Base-by-base conservation (phyloP, 768 basidiomycete genomes). In the Galerina sulciceps region DNA sequence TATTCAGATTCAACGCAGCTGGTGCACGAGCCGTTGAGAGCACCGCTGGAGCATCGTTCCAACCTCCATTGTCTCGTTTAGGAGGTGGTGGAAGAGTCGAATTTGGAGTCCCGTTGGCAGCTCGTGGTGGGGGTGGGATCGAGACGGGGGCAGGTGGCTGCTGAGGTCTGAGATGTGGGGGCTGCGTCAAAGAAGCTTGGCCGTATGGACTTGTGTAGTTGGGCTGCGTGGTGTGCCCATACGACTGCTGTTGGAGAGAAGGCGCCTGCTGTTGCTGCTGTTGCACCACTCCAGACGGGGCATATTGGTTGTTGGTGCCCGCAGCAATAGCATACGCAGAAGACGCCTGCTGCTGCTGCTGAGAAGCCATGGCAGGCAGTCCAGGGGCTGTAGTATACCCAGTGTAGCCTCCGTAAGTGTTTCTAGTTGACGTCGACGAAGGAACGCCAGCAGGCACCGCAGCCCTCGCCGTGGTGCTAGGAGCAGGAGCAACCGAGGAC, bases 41-140 rank as follows among this genome's bases (percentile, higher is more conserved):
- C 11, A 85, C 61, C 6, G 78, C 69, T 0, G 94, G 94, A 0
- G 94, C 87, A 72, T 98, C 96, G 66, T 98, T 98, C 94, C 95
- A 98, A 0, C 94, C 94, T 14, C 88, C 85, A 26, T 87, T 87
- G 49, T 89, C 90, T 26, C 87, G 85, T 31, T 86, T 87, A 3
- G 86, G 84, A 1, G 85, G 80, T 47, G 76, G 73, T 45, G 81
- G 77, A 1, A 67, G 68, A 15, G 17, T 56, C 13, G 59, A 48
- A 26, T 63, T 65, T 2, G 61, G 70, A 26, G 71, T 66, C 0
- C 71, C 67, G 42, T 70, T 71, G 31, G 73, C 71, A 2, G 66
- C 65, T 4, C 70, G 80, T 2, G 81, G 81, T 10, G 81, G 81
- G 8, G 34, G 15, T 14, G 46, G 41, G 38, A 69, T 56, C 2